Evolutionary conservation across 2,329 filamentous ascomycete genomes (phyloP).

Genomic region (Penicillium sp.): DNA sequence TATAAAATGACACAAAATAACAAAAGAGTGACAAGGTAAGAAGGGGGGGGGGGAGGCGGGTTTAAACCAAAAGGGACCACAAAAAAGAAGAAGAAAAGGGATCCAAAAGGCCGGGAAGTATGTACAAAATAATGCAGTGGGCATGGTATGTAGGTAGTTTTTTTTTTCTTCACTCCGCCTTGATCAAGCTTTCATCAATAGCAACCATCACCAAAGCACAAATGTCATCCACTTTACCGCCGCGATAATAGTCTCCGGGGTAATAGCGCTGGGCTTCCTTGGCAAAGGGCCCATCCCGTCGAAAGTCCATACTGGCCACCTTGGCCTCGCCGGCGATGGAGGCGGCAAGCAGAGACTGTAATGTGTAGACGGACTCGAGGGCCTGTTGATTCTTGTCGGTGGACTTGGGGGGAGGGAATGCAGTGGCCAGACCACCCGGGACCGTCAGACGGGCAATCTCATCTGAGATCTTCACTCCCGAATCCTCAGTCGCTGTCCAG

Average conservation of each 20-base stretch:
- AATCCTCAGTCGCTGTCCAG: slow-evolving; percentile 59
- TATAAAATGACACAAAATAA: too few species aligned
- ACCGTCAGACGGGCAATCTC: slow-evolving; percentile 51
- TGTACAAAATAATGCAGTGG: too few species aligned
- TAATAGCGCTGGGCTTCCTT: slow-evolving; percentile 87
- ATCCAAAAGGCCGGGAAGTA: too few species aligned
- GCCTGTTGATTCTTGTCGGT: not conserved
- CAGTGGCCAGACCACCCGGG: slow-evolving; percentile 37
- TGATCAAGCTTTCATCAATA: slow-evolving; percentile 49
- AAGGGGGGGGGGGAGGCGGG: too few species aligned
- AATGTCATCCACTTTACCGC: slow-evolving; percentile 95
- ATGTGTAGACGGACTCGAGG: slow-evolving; percentile 40
- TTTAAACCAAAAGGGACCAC: too few species aligned
- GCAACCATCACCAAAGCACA: slow-evolving; percentile 77
- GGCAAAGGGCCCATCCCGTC: slow-evolving; percentile 84
- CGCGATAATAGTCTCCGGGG: slow-evolving; percentile 78
- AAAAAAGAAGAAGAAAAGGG: too few species aligned
- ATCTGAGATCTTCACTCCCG: slow-evolving; percentile 59
- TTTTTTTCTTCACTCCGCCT: too few species aligned
- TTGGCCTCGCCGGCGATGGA: slow-evolving; percentile 80
- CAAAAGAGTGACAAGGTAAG: too few species aligned
- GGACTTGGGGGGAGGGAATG: slow-evolving; percentile 14
- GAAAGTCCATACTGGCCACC: slow-evolving; percentile 71
- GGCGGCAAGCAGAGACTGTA: slow-evolving; percentile 73
- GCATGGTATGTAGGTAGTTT: too few species aligned